Conservation (phyloP, 495 filamentous ascomycete species). For the Lophiotrema nucula region DNA sequence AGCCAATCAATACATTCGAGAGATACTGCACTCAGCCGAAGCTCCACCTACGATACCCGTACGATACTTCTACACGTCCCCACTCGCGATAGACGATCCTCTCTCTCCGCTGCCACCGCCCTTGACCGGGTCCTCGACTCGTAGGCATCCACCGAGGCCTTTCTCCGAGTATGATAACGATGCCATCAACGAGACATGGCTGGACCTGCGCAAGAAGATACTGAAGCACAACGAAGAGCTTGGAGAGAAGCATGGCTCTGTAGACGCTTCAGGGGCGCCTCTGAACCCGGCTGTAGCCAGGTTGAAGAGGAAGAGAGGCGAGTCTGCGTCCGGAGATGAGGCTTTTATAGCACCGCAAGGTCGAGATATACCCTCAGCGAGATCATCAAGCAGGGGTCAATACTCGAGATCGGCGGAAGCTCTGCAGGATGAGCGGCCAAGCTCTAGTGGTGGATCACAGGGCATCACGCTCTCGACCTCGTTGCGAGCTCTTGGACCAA, state of each 20-base stretch:
- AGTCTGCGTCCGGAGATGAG: constrained; percentile 18
- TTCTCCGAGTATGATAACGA: constrained; percentile 46
- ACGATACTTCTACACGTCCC: constrained; percentile 45
- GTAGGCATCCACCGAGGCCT: constrained; percentile 40
- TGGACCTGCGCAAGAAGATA: constrained; percentile 40
- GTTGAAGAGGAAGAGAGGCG: constrained; percentile 27
- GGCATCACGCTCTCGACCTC: constrained; percentile 16
- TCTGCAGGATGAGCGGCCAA: not conserved
- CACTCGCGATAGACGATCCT: constrained; percentile 45
- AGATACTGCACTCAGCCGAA: constrained; percentile 39
- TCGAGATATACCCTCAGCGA: constrained; percentile 22
- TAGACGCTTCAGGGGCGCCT: constrained; percentile 17
- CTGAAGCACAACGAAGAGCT: constrained; percentile 38
- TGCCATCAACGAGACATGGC: constrained; percentile 43
- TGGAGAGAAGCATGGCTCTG: constrained; percentile 30
- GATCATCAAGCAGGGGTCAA: not conserved
- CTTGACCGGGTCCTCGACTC: constrained; percentile 20
- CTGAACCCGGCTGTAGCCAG: constrained; percentile 15
- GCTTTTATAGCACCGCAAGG: not conserved
- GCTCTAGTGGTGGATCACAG: constrained; percentile 1
- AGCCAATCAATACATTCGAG: constrained; percentile 38
- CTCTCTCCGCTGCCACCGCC: constrained; percentile 45
- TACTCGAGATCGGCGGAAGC: constrained; percentile 22
- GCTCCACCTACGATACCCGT: constrained; percentile 39
- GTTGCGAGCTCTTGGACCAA: constrained; percentile 14